These are phyloP conservation scores for Pestalotiopsis sp. DNA, from an alignment of 2,329 filamentous ascomycete species.

Conservation along the genomic window DNA sequence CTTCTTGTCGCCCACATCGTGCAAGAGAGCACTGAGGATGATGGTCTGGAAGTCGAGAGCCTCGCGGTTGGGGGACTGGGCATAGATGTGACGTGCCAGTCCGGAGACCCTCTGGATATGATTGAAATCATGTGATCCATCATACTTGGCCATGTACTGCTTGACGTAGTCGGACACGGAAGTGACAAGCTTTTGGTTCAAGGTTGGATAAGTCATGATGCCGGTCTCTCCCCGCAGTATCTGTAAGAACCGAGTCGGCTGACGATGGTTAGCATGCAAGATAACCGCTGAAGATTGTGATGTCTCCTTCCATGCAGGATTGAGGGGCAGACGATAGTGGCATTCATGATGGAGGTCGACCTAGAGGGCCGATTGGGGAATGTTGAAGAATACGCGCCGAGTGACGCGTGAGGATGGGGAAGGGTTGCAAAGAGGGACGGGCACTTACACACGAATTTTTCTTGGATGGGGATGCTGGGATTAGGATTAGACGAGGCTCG, in stretches of 20 bases:
- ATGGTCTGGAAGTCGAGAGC: slow-evolving; percentile 56
- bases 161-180: slow-evolving; percentile 65
- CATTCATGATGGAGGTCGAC: neutral
- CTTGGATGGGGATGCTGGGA: neutral
- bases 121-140: slow-evolving; percentile 84
- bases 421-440: slow-evolving; percentile 6
- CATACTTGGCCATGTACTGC: slow-evolving; percentile 75
- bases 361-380: neutral
- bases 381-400: slow-evolving; percentile 4
- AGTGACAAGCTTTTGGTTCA: slow-evolving; percentile 48
- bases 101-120: slow-evolving; percentile 80
- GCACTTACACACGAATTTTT: slow-evolving; percentile 6
- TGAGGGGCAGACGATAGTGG: slow-evolving; percentile 4
- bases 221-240: neutral
- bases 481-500: neutral
- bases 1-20: slow-evolving; percentile 88
- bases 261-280: slow-evolving; percentile 8
- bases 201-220: slow-evolving; percentile 8
- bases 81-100: slow-evolving; percentile 69
- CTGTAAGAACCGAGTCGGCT: neutral
- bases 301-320: neutral
- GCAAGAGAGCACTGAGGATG: slow-evolving; percentile 73
- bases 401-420: slow-evolving; percentile 4
- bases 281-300: slow-evolving; percentile 11
- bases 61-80: slow-evolving; percentile 29